Percentiles rank a stretch among this genome's conserved stretches.
These are phyloP conservation scores for Psilocybe cubensis DNA, from an alignment of 768 basidiomycete species.

Conservation along the genomic window DNA sequence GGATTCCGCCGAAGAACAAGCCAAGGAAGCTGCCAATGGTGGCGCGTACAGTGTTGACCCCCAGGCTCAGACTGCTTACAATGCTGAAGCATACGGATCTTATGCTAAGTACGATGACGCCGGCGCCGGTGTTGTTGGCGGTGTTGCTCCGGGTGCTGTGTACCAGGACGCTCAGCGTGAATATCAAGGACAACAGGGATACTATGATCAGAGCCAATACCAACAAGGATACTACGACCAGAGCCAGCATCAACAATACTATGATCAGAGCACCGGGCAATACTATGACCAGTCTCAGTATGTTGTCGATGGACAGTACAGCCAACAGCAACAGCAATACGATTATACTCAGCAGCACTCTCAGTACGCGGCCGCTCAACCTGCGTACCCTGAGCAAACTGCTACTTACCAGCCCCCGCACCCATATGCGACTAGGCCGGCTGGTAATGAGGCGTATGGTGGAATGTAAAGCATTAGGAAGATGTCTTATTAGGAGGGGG, in stretches of 20 bases:
- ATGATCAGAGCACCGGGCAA: constrained; percentile 15
- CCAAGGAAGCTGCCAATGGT: constrained; percentile 29
- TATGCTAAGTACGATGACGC: constrained; percentile 37
- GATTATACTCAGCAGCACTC: constrained; percentile 16
- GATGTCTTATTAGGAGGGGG: background rate
- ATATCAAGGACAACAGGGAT: constrained; percentile 37
- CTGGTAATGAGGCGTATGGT: constrained; percentile 5
- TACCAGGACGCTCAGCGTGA: constrained; percentile 35
- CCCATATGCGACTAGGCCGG: constrained; percentile 19
- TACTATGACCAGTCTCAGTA: constrained; percentile 25
- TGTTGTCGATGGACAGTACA: constrained; percentile 20
- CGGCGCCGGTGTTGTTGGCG: constrained; percentile 22
- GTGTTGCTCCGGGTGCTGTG: constrained; percentile 1
- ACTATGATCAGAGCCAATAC: constrained; percentile 27
- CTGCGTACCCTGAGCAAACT: constrained; percentile 2
- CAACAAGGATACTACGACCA: constrained; percentile 22
- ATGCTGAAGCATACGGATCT: constrained; percentile 47
- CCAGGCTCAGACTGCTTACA: constrained; percentile 38
- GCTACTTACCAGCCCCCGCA: constrained; percentile 21
- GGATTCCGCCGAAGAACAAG: constrained; percentile 27
- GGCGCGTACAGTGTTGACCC: constrained; percentile 48
- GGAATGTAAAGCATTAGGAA: constrained; percentile 1
- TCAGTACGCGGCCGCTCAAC: constrained; percentile 13
- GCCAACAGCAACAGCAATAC: constrained; percentile 15
- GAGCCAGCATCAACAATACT: constrained; percentile 8